A percentile compares a stretch with the other conserved stretches of the same genome.
These are phyloP conservation scores for Stagonosporopsis chrysanthemi DNA, from an alignment of 2,329 filamentous ascomycete genomes.

Conservation along the genomic window DNA sequence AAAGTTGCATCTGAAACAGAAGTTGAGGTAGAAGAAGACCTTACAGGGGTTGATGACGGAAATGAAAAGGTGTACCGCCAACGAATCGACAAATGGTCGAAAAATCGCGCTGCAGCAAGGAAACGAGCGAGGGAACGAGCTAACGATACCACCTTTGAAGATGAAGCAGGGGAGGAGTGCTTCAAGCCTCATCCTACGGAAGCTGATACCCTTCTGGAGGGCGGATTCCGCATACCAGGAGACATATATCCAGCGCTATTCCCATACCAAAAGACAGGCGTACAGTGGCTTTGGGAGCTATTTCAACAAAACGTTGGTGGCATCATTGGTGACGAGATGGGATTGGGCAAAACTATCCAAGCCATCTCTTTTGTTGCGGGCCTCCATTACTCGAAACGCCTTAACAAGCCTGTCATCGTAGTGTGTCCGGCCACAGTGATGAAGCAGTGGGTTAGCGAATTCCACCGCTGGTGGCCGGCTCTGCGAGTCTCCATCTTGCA, in stretches of 20 bases:
- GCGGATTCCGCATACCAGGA: constrained; percentile 81
- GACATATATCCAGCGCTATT: constrained; percentile 94
- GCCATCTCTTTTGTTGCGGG: constrained; percentile 85
- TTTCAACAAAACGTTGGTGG: constrained; percentile 90
- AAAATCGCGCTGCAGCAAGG: constrained; percentile 67
- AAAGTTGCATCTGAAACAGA: constrained; percentile 23
- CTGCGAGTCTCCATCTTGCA: constrained; percentile 93
- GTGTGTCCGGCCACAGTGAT: constrained; percentile 94
- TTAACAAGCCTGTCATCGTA: constrained; percentile 85
- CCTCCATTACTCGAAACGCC: constrained; percentile 86
- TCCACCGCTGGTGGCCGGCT: constrained; percentile 99
- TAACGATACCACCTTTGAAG: constrained; percentile 30
- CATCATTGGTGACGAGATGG: constrained; percentile 98
- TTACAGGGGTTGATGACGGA: constrained; percentile 81
- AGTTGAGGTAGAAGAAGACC: constrained; percentile 58
- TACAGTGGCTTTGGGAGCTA: constrained; percentile 94
- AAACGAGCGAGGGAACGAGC: constrained; percentile 52
- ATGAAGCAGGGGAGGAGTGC: constrained; percentile 70
- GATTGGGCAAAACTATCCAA: constrained; percentile 92
- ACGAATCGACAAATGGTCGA: constrained; percentile 78
- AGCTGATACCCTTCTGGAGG: constrained; percentile 76
- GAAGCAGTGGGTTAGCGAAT: constrained; percentile 98
- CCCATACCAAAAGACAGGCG: constrained; percentile 95
- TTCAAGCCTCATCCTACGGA: constrained; percentile 85
- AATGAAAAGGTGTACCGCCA: constrained; percentile 81